Evolutionary conservation across 257 asterid species (phyloP).

Genomic region (Primulina eburnea): DNA sequence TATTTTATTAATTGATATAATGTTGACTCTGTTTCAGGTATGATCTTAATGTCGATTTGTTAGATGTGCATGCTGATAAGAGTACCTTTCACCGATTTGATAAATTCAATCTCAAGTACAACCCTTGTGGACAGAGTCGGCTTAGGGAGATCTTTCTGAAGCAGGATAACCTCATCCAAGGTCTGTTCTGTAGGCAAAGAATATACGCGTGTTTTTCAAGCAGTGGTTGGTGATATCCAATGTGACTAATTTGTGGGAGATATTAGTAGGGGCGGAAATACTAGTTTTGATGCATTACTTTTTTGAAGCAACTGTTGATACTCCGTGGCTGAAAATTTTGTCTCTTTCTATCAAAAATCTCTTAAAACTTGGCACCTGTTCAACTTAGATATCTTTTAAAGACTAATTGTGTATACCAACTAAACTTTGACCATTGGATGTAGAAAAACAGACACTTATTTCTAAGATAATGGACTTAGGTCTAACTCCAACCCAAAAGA

Average conservation of each 20-base stretch:
- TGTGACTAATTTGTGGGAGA: slow-evolving; percentile 12
- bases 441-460: too few species aligned
- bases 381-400: slow-evolving; percentile 3
- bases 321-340: not conserved
- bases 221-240: slow-evolving; percentile 4
- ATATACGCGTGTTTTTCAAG: not conserved
- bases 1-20: slow-evolving; percentile 1
- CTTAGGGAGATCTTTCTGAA: slow-evolving; percentile 87
- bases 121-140: slow-evolving; percentile 95
- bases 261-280: slow-evolving; percentile 3
- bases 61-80: slow-evolving; percentile 97
- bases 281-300: not conserved
- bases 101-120: slow-evolving; percentile 91
- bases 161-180: slow-evolving; percentile 93
- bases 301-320: not conserved
- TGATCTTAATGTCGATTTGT: slow-evolving; percentile 83
- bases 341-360: slow-evolving; percentile 5
- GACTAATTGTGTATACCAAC: too few species aligned
- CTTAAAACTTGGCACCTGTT: slow-evolving; percentile 6
- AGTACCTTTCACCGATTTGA: slow-evolving; percentile 96
- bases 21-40: slow-evolving; percentile 47
- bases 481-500: too few species aligned
- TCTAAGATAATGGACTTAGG: too few species aligned
- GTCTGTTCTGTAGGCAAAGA: slow-evolving; percentile 38
- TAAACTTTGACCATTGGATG: too few species aligned